Base-by-base conservation (phyloP, 192 early-diverging fungal genomes). In the Phycomyces nitens region DNA sequence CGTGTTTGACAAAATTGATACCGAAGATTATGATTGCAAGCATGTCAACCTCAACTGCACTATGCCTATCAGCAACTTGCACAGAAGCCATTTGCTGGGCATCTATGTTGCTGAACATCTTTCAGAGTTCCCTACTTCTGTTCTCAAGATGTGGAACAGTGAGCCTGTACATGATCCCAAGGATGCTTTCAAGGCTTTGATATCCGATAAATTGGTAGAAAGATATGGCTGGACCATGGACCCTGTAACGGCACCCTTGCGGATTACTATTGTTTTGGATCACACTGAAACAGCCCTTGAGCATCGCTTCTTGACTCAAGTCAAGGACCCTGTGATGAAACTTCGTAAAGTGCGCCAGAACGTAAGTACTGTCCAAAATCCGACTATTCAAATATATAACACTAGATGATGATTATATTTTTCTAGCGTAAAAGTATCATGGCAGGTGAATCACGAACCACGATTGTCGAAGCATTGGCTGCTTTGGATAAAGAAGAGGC, bases 241-340 rank as follows among this genome's bases (percentile, higher is more conserved):
- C 50, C 58, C 77, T 39, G 20, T 34, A 6, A 55, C 62, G 14
- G 75, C 73, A 52, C 72, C 76, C 21, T 76, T 87, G 23, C 72
- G 68, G 39, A 73, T 89, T 53, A 80, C 71, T 8, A 64, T 87
- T 2, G 72, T 77, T 0, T 72, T 84, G 14, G 73, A 75, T 10
- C 87, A 91, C 55, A 63, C 61, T 0, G 78, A 79, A 27, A 80
- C 86, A 0, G 73, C 71, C 18, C 67, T 69, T 5, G 89, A 89
- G 39, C 88, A 85, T 62, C 65, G 79, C 21, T 89, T 88, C 51
- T 74, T 91, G 53, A 79, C 81, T 14, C 70, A 58, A 11, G 77
- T 86, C 50, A 75, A 81, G 16, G 77, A 83, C 11, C 81, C 85
- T 10, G 71, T 77, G 2, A 57, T 91, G 27, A 72, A 75, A 10